Percentiles rank a stretch among this genome's conserved stretches.
phyloP scores from a whole-genome alignment of 2,329 filamentous ascomycete genomes.

The Furcasterigmium sp. region DNA sequence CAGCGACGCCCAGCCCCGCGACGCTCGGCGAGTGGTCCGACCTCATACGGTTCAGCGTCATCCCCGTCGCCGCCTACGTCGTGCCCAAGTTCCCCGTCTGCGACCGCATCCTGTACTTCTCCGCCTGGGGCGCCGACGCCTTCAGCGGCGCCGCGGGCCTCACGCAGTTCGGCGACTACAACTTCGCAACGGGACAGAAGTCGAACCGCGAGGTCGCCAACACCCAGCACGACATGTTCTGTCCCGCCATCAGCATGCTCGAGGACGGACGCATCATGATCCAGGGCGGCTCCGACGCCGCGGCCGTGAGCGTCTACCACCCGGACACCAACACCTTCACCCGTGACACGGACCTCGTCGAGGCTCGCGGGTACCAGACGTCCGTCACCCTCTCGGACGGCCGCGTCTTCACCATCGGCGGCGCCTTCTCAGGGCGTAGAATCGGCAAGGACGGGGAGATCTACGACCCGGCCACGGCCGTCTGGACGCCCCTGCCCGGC shows the following conservation, averaged over 20 bases:
- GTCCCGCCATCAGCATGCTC: constrained; percentile 47
- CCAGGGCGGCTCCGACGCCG: constrained; percentile 45
- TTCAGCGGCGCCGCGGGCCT: constrained; percentile 13
- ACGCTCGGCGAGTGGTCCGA: constrained; percentile 17
- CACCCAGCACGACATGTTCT: constrained; percentile 51
- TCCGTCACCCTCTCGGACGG: constrained; percentile 45
- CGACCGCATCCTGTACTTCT: constrained; percentile 17
- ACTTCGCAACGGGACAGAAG: constrained; percentile 18
- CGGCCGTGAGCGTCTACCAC: constrained; percentile 43
- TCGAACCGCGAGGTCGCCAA: constrained; percentile 27
- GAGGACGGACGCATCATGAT: constrained; percentile 45
- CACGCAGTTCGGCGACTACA: constrained; percentile 16
- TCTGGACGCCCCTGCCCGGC: constrained; percentile 39
- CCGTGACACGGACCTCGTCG: constrained; percentile 33
- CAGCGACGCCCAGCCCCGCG: constrained; percentile 8
- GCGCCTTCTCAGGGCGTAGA: constrained; percentile 41
- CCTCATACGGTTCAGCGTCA: constrained; percentile 17
- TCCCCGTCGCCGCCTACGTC: constrained; percentile 20
- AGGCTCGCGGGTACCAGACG: constrained; percentile 49
- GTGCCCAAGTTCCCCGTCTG: constrained; percentile 17
- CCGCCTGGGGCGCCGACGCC: constrained; percentile 17
- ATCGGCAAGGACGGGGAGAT: constrained; percentile 52
- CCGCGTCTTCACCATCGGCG: constrained; percentile 54
- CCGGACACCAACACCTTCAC: constrained; percentile 30
- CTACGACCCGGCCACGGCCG: constrained; percentile 36